phyloP scores from a whole-genome alignment of 2,329 filamentous ascomycete genomes.

The Immersiporthe knoxdaviesiana region DNA sequence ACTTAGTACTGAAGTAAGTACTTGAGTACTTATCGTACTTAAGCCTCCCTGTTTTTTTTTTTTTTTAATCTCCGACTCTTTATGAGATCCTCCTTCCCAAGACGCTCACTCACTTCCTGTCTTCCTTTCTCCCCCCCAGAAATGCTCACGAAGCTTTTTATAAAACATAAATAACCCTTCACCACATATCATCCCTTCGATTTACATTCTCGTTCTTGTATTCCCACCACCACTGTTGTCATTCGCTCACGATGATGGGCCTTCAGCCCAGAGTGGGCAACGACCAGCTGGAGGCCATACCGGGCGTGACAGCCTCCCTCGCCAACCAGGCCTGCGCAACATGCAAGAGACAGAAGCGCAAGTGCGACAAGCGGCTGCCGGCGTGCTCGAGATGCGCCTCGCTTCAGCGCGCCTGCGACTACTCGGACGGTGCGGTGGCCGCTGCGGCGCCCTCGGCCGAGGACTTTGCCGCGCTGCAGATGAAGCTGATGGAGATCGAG shows the following conservation, averaged over 20 bases:
- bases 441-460: conserved; percentile 42
- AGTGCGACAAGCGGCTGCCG: conserved; percentile 55
- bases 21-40: too few relatives aligned
- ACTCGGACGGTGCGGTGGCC: conserved; percentile 40
- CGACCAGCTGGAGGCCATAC: background rate
- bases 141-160: background rate
- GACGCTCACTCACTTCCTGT: background rate
- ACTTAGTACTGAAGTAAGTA: too few relatives aligned
- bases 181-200: background rate
- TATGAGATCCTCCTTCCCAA: background rate
- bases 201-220: background rate
- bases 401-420: conserved; percentile 47
- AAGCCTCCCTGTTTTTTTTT: too few relatives aligned
- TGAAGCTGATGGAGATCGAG: conserved; percentile 45
- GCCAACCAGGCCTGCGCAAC: conserved; percentile 34
- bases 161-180: background rate
- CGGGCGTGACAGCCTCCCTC: conserved; percentile 25
- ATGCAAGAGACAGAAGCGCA: conserved; percentile 50
- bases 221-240: too few relatives aligned
- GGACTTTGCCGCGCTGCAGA: conserved; percentile 44
- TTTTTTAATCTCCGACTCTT: background rate
- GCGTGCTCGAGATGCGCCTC: conserved; percentile 50
- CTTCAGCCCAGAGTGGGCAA: conserved; percentile 1
- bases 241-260: background rate
- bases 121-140: too few relatives aligned